Conservation (phyloP, 2,329 filamentous ascomycete species). For the Alternaria infectoria region DNA sequence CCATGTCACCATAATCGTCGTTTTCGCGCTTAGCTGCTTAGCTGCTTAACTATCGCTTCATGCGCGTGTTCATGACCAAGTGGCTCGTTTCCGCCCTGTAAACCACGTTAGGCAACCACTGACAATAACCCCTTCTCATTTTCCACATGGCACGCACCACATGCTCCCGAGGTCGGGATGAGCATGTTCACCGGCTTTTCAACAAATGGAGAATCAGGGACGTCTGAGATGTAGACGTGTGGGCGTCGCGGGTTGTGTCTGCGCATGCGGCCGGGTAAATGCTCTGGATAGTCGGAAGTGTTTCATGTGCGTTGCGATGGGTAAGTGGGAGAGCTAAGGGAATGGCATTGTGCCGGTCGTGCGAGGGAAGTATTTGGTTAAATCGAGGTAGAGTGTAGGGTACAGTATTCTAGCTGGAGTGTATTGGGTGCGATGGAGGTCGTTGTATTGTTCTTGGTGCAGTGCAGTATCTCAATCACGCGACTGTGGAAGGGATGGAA, state of each 20-base stretch:
- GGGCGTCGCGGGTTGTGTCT: not conserved
- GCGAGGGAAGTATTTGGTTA: not conserved
- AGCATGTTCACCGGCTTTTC: not conserved
- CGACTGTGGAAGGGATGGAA: not conserved
- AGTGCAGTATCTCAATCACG: not conserved
- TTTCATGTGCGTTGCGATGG: not conserved
- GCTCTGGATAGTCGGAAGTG: not conserved
- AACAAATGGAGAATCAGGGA: not conserved
- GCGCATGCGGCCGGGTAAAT: not conserved
- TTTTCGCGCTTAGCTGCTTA: not conserved
- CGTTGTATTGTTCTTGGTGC: not conserved
- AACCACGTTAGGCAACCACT: not conserved
- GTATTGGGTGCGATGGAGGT: not conserved
- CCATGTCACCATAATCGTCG: constrained; percentile 58
- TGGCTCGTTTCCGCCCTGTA: not conserved
- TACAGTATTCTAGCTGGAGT: not conserved
- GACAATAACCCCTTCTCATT: not conserved
- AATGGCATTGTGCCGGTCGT: not conserved
- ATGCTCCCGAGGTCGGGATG: not conserved
- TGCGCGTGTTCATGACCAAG: not conserved
- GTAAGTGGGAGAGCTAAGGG: not conserved
- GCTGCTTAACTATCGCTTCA: not conserved
- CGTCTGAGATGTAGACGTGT: not conserved
- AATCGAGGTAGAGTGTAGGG: not conserved
- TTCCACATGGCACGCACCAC: not conserved